Evolutionary conservation across 1,284 basidiomycete species (phyloP).

Genomic region (Ustilago lituana): DNA sequence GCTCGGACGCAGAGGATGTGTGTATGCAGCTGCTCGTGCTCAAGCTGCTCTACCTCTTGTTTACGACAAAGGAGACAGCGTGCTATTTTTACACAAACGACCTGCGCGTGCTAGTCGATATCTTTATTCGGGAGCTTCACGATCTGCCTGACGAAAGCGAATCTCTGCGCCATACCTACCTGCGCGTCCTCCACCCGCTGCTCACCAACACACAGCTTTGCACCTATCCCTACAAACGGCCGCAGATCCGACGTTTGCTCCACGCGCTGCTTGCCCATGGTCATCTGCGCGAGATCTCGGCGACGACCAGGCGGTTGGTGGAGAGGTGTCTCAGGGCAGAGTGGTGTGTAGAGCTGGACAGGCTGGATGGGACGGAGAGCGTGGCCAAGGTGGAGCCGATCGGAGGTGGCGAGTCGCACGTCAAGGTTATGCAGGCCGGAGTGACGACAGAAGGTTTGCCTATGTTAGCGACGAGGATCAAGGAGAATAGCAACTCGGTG

Average conservation of each 20-base stretch:
- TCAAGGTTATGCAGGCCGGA: constrained; percentile 37
- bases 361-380: constrained; percentile 36
- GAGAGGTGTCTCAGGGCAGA: constrained; percentile 86
- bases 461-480: constrained; percentile 33
- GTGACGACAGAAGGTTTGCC: constrained; percentile 42
- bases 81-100: constrained; percentile 99
- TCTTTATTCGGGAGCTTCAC: constrained; percentile 89
- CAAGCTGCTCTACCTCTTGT: constrained; percentile 93
- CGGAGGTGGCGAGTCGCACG: constrained; percentile 42
- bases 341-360: constrained; percentile 75
- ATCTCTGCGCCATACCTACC: constrained; percentile 95
- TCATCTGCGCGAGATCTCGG: constrained; percentile 74
- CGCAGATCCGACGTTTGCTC: constrained; percentile 85
- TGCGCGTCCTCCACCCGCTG: constrained; percentile 93
- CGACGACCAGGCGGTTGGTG: constrained; percentile 90
- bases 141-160: constrained; percentile 93
- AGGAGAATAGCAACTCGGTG: constrained; percentile 19
- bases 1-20: constrained; percentile 76
- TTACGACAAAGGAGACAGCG: constrained; percentile 89
- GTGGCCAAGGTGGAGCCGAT: constrained; percentile 44
- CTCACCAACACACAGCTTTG: constrained; percentile 93
- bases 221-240: constrained; percentile 84
- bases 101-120: constrained; percentile 91
- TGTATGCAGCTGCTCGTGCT: constrained; percentile 94
- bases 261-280: constrained; percentile 79